Conservation (phyloP, 371 early-diverging fungal species). For the Mucor plumbeus region DNA sequence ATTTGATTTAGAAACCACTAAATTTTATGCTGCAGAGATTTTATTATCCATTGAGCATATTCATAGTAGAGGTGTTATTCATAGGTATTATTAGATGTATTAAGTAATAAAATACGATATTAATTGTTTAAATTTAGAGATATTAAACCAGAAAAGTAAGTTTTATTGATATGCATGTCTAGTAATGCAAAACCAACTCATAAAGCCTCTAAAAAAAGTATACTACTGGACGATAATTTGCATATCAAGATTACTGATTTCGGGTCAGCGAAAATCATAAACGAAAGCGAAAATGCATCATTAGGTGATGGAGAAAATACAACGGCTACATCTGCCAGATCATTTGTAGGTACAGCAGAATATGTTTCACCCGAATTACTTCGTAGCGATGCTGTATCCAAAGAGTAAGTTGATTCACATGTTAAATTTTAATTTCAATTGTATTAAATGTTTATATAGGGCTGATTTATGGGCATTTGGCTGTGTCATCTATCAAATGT, state of each 20-base stretch:
- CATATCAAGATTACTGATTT: slow-evolving; percentile 97
- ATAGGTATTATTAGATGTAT: slow-evolving; percentile 48
- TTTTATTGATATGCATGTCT: not conserved
- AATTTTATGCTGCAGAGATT: slow-evolving; percentile 92
- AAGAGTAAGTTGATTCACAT: slow-evolving; percentile 44
- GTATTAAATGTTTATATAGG: slow-evolving; percentile 31
- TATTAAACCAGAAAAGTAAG: slow-evolving; percentile 88
- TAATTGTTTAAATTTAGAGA: slow-evolving; percentile 55
- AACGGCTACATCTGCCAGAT: slow-evolving; percentile 58
- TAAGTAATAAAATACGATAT: not conserved
- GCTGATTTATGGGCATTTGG: slow-evolving; percentile 99
- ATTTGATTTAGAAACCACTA: slow-evolving; percentile 70
- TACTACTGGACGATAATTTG: slow-evolving; percentile 80
- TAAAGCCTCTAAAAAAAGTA: slow-evolving; percentile 41
- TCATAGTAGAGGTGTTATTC: slow-evolving; percentile 82
- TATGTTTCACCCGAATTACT: slow-evolving; percentile 97
- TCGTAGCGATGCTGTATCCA: slow-evolving; percentile 78
- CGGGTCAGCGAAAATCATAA: slow-evolving; percentile 92
- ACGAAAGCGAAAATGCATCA: slow-evolving; percentile 22
- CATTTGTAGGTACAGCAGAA: slow-evolving; percentile 98
- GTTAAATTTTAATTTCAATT: no score
- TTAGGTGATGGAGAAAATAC: slow-evolving; percentile 3
- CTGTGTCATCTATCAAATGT: slow-evolving; percentile 96
- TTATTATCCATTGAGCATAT: slow-evolving; percentile 84
- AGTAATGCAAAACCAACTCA: no score